Conservation (phyloP, 768 basidiomycete genomes). For the Butyriboletus loyo region DNA sequence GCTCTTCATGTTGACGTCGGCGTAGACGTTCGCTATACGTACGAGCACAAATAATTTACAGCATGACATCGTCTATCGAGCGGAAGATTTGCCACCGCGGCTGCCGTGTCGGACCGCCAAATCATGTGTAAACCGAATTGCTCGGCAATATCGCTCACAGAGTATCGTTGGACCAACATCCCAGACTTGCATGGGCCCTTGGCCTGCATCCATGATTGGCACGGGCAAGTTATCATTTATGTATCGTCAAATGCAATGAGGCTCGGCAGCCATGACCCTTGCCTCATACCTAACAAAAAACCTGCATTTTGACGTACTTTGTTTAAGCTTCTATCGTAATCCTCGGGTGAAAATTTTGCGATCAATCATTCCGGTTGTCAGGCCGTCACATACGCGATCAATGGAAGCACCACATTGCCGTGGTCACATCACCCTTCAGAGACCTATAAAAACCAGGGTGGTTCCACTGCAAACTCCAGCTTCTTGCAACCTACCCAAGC, state of each 20-base stretch:
- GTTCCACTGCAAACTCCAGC: background rate
- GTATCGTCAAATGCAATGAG: background rate
- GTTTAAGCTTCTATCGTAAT: background rate
- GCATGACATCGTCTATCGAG: background rate
- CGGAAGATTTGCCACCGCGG: background rate
- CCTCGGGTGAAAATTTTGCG: background rate
- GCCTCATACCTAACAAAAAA: background rate
- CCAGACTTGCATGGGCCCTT: background rate
- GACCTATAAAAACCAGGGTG: background rate
- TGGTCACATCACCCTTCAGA: background rate
- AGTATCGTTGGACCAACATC: background rate
- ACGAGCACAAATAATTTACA: no score
- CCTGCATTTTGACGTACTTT: background rate
- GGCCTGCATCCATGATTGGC: no score
- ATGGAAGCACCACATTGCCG: background rate
- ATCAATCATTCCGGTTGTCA: background rate
- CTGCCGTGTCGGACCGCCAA: no score
- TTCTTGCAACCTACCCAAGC: background rate
- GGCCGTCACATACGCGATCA: no score
- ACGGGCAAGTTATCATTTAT: no score
- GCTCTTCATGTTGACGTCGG: no score
- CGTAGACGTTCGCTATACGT: no score
- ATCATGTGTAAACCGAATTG: no score
- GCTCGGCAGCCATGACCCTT: background rate
- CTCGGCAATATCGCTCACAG: background rate